Evolutionary conservation across 2,329 filamentous ascomycete genomes (phyloP), one percentile per base, ranked within the genome.

Genomic region (Aspergillus thermomutatus): DNA sequence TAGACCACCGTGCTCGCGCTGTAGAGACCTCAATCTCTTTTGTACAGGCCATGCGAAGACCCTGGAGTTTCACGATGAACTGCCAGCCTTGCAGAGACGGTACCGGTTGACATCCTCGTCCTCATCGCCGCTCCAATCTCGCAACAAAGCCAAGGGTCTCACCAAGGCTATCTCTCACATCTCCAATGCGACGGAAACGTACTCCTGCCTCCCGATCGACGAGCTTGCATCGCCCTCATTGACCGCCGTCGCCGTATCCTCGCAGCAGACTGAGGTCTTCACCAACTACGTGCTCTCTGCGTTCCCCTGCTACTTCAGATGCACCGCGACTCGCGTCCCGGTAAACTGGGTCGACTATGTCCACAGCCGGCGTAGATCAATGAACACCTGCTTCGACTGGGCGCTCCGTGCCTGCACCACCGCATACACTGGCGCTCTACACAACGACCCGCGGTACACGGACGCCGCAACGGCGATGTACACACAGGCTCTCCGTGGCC

Each of bases 1-100:
- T 43, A 63, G 61, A 27, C 61, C 64, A 11, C 64, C 67, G 34
- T 73, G 71, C 55, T 61, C 66, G 17, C 69, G 68, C 54, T 75
- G 72, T 56, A 60, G 60, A 53, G 63, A 62, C 43, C 63, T 65
- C 55, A 68, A 64, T 50, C 57, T 66, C 17, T 56, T 61, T 11
- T 73, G 72, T 59, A 64, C 65, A 6, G 64, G 61, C 28, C 61
- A 66, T 47, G 55, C 43, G 23, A 59, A 62, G 26, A 58, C 65
- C 50, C 60, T 71, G 48, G 65, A 68, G 48, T 70, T 71, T 26
- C 67, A 68, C 43, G 66, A 74, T 60, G 69, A 73, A 60, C 66
- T 60, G 40, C 64, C 63, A 23, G 67, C 64, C 46, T 58, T 72
- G 40, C 64, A 64, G 25, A 61, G 66, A 50, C 62, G 63, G 37